Evolutionary conservation across 179 eudicot genomes (phyloP), one percentile per base, ranked within the genome.

Genomic region (Camellia oleifera): DNA sequence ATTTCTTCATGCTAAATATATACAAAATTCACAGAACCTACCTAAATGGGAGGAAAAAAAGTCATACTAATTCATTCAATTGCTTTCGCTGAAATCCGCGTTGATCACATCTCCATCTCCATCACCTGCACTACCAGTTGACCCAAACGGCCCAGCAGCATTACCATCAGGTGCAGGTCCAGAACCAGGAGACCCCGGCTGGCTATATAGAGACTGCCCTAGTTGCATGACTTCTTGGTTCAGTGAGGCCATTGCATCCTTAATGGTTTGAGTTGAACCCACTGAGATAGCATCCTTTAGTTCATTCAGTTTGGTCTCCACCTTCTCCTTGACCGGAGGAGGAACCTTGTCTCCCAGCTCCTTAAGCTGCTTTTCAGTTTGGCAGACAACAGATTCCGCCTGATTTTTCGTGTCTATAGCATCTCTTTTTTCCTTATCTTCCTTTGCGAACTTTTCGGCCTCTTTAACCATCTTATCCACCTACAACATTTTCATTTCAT

Each of bases 201-300:
- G 93, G 85, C 88, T 92, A 84, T 94, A 94, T 5, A 94, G 87
- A 58, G 98, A 92, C 74, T 89, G 97, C 0, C 98, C 98, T 2
- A 94, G 88, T 86, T 94, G 97, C 98, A 94, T 94, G 3, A 94
- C 97, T 86, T 94, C 98, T 82, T 92, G 95, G 86, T 94, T 94
- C 52, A 94, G 91, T n/a, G 95, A 91, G 60, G 93, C 87, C 91
- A 94, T 91, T 69, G 95, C 91, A 81, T 94, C 98, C 86, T 94
- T 92, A 7, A 94, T 94, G 78, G 85, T 77, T 82, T 94, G 97
- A 48, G 98, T 92, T 69, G 89, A 72, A 23, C 91, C 95, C 2
- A 90, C 91, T 1, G 92, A 77, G 9, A 92, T 86, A 32, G 97
- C 95, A 14, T 91, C 92, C 86, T 88, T 92, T 65, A 94, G 95